These are phyloP conservation scores for Metarhizium humberi DNA, from an alignment of 2,329 filamentous ascomycete genomes.

Conservation along the genomic window DNA sequence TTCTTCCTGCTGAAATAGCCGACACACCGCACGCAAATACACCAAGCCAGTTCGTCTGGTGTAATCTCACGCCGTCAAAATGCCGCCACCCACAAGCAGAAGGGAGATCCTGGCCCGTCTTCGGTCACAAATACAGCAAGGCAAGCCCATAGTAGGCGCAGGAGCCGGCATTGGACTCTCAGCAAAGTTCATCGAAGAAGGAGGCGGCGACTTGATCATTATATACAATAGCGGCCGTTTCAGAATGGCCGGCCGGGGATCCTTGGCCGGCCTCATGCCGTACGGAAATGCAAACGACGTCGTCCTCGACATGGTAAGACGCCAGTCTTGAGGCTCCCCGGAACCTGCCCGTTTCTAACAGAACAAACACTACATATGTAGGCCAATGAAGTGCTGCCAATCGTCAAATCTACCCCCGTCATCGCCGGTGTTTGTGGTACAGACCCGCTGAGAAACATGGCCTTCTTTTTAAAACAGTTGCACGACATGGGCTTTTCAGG, in stretches of 20 bases:
- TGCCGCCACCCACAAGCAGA: slow-evolving; percentile 49
- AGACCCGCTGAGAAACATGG: slow-evolving; percentile 58
- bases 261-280: slow-evolving; percentile 60
- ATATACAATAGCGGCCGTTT: slow-evolving; percentile 66
- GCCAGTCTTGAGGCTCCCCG: neutral
- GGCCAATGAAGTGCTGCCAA: slow-evolving; percentile 56
- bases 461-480: slow-evolving; percentile 49
- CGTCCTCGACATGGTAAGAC: slow-evolving; percentile 54
- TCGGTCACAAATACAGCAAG: slow-evolving; percentile 41
- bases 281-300: slow-evolving; percentile 63
- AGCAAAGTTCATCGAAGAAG: slow-evolving; percentile 60
- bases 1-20: no score
- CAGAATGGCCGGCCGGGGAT: slow-evolving; percentile 63
- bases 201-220: slow-evolving; percentile 60
- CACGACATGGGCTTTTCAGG: slow-evolving; percentile 56
- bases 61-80: slow-evolving; percentile 15
- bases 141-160: slow-evolving; percentile 55
- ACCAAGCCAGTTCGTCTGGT: neutral
- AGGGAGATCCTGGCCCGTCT: slow-evolving; percentile 46
- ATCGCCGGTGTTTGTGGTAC: slow-evolving; percentile 63
- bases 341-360: no score
- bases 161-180: slow-evolving; percentile 62
- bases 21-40: no score
- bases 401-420: slow-evolving; percentile 55
- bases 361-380: slow-evolving; percentile 18